These are phyloP conservation scores for Bondarzewia mesenterica DNA, from an alignment of 1,284 basidiomycete genomes.

Conservation along the genomic window DNA sequence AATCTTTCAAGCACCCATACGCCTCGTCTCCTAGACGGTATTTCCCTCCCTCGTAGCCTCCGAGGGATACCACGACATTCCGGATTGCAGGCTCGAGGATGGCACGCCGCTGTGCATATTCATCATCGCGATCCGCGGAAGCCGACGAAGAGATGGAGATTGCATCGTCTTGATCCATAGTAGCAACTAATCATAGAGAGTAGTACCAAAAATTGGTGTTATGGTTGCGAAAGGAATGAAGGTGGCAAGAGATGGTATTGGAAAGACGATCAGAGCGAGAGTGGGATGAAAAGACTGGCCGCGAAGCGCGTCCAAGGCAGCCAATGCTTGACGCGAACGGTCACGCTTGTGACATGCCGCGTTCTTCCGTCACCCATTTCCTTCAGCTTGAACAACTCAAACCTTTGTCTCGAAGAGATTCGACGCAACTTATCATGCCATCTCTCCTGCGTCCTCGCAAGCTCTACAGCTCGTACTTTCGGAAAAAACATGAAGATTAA, in stretches of 20 bases:
- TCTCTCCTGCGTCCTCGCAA: too few relatives aligned
- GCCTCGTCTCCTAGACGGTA: conserved; percentile 84
- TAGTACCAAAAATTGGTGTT: too few relatives aligned
- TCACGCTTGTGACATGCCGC: not conserved
- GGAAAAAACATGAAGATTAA: too few relatives aligned
- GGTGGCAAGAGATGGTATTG: too few relatives aligned
- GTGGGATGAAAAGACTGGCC: too few relatives aligned
- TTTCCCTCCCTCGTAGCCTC: conserved; percentile 56
- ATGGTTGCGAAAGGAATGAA: too few relatives aligned
- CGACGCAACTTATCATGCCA: too few relatives aligned
- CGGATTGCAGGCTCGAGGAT: conserved; percentile 60
- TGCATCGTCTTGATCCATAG: conserved; percentile 24
- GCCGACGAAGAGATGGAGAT: conserved; percentile 29
- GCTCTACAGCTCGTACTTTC: too few relatives aligned
- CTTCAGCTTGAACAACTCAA: not conserved
- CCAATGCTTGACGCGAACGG: not conserved
- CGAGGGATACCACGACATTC: conserved; percentile 68
- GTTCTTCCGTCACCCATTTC: not conserved
- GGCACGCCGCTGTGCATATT: conserved; percentile 32
- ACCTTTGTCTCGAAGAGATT: too few relatives aligned
- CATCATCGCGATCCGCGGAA: conserved; percentile 23
- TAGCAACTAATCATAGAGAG: too few relatives aligned
- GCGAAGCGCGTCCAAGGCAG: not conserved
- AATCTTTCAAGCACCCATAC: conserved; percentile 80
- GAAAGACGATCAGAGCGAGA: too few relatives aligned